Evolutionary conservation across 1,284 basidiomycete genomes (phyloP).

Genomic region (Ustilago shanxiensis): DNA sequence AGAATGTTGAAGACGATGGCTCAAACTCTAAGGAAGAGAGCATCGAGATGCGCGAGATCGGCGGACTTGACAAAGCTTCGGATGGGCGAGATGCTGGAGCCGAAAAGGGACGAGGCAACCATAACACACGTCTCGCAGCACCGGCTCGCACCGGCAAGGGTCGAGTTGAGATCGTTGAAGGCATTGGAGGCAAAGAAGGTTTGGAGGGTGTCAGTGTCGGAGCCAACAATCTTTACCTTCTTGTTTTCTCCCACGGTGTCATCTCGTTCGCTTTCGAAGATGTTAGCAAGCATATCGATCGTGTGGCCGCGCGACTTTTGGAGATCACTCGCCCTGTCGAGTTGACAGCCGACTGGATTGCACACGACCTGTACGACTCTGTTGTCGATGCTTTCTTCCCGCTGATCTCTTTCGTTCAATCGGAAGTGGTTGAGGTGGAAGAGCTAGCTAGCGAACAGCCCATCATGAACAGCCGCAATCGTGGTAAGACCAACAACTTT

Average conservation of each 20-base stretch:
- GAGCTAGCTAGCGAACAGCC: slow-evolving; percentile 39
- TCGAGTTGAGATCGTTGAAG: slow-evolving; percentile 75
- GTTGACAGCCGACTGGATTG: slow-evolving; percentile 80
- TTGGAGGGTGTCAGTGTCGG: slow-evolving; percentile 77
- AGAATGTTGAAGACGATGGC: slow-evolving; percentile 6
- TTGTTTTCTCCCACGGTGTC: slow-evolving; percentile 90
- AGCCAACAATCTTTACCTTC: slow-evolving; percentile 87
- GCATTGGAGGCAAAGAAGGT: slow-evolving; percentile 74
- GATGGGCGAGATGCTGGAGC: not conserved
- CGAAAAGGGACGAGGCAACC: slow-evolving; percentile 3
- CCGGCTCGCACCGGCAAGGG: slow-evolving; percentile 43
- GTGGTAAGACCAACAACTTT: slow-evolving; percentile 41
- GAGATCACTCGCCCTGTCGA: slow-evolving; percentile 57
- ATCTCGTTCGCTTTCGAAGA: slow-evolving; percentile 94
- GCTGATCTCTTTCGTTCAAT: slow-evolving; percentile 83
- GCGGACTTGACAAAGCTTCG: not conserved
- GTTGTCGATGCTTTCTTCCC: slow-evolving; percentile 96
- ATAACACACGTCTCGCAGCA: slow-evolving; percentile 29
- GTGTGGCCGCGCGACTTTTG: slow-evolving; percentile 80
- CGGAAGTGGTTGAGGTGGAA: slow-evolving; percentile 74
- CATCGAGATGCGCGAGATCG: slow-evolving; percentile 48
- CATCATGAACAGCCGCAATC: slow-evolving; percentile 2
- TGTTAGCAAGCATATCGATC: slow-evolving; percentile 85
- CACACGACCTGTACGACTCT: slow-evolving; percentile 91
- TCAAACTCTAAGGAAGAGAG: slow-evolving; percentile 12